These are phyloP conservation scores for Colletotrichum coccodes DNA, from an alignment of 2,329 filamentous ascomycete species.

Conservation along the genomic window DNA sequence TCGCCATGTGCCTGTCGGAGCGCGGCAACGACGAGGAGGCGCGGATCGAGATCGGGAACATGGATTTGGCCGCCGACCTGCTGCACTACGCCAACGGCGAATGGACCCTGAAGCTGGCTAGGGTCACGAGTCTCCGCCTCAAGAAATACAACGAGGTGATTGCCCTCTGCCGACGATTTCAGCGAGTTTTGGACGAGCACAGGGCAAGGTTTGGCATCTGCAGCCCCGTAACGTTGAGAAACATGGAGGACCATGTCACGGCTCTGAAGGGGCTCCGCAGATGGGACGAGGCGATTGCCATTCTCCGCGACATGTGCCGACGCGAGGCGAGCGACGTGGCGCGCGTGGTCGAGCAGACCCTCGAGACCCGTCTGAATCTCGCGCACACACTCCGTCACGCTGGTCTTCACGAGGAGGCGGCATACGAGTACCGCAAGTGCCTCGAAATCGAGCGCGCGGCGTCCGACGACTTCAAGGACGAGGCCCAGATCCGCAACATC, in stretches of 20 bases:
- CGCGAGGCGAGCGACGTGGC: conserved; percentile 26
- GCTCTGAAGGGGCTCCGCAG: conserved; percentile 27
- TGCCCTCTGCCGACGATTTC: conserved; percentile 29
- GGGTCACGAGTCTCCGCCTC: conserved; percentile 30
- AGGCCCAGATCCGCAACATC: conserved; percentile 29
- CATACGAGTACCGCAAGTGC: conserved; percentile 34
- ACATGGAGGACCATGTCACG: conserved; percentile 31
- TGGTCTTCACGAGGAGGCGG: conserved; percentile 28
- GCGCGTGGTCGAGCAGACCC: conserved; percentile 24
- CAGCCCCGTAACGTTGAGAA: conserved; percentile 28
- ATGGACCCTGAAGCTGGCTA: conserved; percentile 35
- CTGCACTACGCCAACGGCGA: conserved; percentile 36
- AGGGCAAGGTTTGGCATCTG: conserved; percentile 19
- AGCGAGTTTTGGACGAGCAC: conserved; percentile 31
- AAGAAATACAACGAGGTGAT: conserved; percentile 31
- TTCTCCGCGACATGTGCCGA: conserved; percentile 32
- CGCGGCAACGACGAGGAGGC: conserved; percentile 28
- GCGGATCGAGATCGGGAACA: conserved; percentile 23
- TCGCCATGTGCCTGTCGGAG: conserved; percentile 36
- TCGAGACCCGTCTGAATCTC: conserved; percentile 29
- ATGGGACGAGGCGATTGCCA: conserved; percentile 28
- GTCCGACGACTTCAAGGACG: conserved; percentile 19
- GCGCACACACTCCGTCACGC: conserved; percentile 28
- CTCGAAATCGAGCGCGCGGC: conserved; percentile 30
- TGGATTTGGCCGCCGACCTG: conserved; percentile 34